A percentile compares a stretch with the other conserved stretches of the same genome.
Evolutionary conservation across 805 yeast genomes (phyloP).

Genomic region (Tetrapisispora phaffii): DNA sequence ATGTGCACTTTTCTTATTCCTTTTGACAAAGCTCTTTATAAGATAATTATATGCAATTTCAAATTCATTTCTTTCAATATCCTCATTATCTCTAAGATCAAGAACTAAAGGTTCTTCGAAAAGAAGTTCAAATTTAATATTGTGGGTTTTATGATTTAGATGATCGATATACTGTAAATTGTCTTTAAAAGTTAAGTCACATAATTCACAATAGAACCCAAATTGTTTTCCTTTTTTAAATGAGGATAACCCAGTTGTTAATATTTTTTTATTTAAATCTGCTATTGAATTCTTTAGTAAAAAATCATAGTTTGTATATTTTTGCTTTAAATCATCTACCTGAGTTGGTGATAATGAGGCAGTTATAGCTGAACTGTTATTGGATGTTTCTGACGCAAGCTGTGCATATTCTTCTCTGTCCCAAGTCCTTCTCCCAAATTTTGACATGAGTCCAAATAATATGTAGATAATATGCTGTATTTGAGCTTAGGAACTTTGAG

Average conservation of each 20-base stretch:
- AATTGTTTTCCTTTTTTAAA: conserved; percentile 47
- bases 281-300: conserved; percentile 20
- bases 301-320: conserved; percentile 18
- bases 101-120: conserved; percentile 26
- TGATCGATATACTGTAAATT: conserved; percentile 76
- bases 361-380: conserved; percentile 11
- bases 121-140: conserved; percentile 32
- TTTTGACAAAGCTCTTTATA: conserved; percentile 25
- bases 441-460: too few species aligned
- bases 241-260: conserved; percentile 24
- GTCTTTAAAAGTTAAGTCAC: conserved; percentile 76
- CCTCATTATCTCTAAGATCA: conserved; percentile 30
- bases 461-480: too few species aligned
- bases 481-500: too few species aligned
- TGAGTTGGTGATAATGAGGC: conserved; percentile 9
- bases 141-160: conserved; percentile 64
- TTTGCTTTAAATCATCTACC: conserved; percentile 9
- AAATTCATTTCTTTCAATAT: conserved; percentile 42
- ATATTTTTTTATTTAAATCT: conserved; percentile 28
- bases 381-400: conserved; percentile 31
- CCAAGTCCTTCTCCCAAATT: conserved; percentile 63
- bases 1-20: conserved; percentile 30
- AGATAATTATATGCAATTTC: conserved; percentile 31
- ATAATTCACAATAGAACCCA: conserved; percentile 77
- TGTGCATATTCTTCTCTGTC: conserved; percentile 53